These are phyloP conservation scores for Glycine soja DNA, from an alignment of 306 rosid genomes.

Conservation along the genomic window DNA sequence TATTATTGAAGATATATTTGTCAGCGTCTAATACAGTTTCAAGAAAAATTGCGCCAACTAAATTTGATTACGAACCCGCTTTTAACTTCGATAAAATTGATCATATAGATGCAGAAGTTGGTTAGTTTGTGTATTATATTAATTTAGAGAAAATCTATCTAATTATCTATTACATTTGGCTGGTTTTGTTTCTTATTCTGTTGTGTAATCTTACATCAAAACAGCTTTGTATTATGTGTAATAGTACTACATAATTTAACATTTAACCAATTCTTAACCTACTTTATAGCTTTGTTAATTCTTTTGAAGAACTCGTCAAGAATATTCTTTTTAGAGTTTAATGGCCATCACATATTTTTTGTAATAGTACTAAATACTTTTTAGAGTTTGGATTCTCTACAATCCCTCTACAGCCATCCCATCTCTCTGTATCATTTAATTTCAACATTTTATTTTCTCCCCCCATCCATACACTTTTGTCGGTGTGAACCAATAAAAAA, in stretches of 20 bases:
- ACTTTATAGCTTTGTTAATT: not conserved
- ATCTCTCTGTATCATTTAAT: no score
- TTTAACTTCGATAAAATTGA: slow-evolving; percentile 17
- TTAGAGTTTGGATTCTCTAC: no score
- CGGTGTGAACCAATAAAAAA: no score
- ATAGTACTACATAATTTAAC: not conserved
- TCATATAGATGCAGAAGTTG: not conserved
- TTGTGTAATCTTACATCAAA: not conserved
- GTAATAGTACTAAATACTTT: no score
- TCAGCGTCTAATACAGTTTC: slow-evolving; percentile 12
- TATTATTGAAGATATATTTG: slow-evolving; percentile 18
- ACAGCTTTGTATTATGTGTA: slow-evolving; percentile 2
- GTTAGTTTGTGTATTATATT: not conserved
- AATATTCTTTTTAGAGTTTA: no score
- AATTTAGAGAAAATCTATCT: not conserved
- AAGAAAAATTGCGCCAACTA: not conserved
- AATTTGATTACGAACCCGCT: not conserved
- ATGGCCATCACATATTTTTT: no score
- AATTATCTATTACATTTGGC: slow-evolving; percentile 8
- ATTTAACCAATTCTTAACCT: slow-evolving; percentile 4
- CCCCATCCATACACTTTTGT: no score
- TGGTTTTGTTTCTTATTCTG: not conserved
- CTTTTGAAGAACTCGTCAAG: not conserved
- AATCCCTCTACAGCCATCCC: no score
- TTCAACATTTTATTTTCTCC: no score